Conservation (phyloP, 345 rosid species). For the Euphorbia lathyris region DNA sequence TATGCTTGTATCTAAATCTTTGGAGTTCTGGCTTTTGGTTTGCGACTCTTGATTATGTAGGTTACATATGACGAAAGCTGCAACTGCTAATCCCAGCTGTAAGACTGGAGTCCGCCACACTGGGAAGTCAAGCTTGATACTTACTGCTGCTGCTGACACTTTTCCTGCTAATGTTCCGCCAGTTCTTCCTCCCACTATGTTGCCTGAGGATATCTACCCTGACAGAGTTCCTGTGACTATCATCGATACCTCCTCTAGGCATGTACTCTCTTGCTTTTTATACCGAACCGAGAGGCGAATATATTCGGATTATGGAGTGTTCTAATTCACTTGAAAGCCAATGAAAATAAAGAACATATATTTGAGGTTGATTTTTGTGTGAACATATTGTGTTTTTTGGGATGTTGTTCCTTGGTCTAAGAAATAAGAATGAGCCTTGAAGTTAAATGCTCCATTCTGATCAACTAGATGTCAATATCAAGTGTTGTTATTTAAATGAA, state of each 20-base stretch:
- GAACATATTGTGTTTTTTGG: no score
- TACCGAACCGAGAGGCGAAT: neutral
- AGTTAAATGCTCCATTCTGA: no score
- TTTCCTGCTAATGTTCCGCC: constrained; percentile 69
- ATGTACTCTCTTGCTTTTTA: neutral
- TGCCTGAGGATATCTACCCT: constrained; percentile 77
- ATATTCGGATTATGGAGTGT: neutral
- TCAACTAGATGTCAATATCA: neutral
- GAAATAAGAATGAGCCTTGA: neutral
- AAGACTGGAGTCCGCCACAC: constrained; percentile 69
- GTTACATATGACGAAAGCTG: constrained; percentile 48
- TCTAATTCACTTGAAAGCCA: neutral
- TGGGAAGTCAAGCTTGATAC: constrained; percentile 93
- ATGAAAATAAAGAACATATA: no score
- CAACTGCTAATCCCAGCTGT: constrained; percentile 42
- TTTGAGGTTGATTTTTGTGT: no score
- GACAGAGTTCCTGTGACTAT: constrained; percentile 86
- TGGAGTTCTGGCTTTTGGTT: neutral
- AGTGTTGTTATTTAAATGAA: neutral
- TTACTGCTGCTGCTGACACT: constrained; percentile 67
- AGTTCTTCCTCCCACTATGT: constrained; percentile 69
- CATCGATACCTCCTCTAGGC: constrained; percentile 90
- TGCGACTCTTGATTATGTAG: neutral
- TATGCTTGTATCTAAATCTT: neutral
- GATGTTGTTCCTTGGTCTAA: neutral